phyloP scores from a whole-genome alignment of 2,329 filamentous ascomycete species.

The Thelonectria olida region DNA sequence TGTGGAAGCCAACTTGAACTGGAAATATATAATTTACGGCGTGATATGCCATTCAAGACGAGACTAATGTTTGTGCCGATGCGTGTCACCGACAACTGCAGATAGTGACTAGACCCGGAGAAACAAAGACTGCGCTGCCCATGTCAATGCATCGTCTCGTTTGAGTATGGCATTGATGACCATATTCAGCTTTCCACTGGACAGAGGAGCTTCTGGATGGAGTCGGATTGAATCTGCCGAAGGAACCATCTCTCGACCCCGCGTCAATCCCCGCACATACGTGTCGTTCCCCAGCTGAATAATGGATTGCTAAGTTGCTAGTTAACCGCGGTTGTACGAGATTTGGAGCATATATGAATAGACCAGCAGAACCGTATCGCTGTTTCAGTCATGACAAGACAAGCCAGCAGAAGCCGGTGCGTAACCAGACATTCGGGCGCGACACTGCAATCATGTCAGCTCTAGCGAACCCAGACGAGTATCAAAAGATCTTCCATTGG shows the following conservation, averaged over 20 bases:
- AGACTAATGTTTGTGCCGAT: not conserved
- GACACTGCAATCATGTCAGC: conserved; percentile 2
- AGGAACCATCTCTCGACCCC: not conserved
- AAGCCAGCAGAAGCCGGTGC: no score
- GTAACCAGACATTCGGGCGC: no score
- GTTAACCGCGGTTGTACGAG: not conserved
- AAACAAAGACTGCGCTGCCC: not conserved
- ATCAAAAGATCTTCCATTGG: conserved; percentile 65
- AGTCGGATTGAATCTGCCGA: conserved; percentile 3
- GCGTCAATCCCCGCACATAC: conserved; percentile 1
- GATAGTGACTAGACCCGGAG: not conserved
- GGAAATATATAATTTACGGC: no score
- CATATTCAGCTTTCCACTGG: not conserved
- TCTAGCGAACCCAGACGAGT: conserved; percentile 43
- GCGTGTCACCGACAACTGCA: not conserved
- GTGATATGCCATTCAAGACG: not conserved
- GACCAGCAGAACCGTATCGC: not conserved
- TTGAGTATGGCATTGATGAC: not conserved
- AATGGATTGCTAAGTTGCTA: not conserved
- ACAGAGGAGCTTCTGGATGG: not conserved
- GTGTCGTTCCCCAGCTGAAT: not conserved
- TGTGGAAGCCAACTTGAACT: not conserved
- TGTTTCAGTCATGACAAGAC: no score
- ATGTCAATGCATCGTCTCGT: not conserved
- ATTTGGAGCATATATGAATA: not conserved